phyloP scores from a whole-genome alignment of 2,329 filamentous ascomycete genomes.

The Fonsecaea pedrosoi region DNA sequence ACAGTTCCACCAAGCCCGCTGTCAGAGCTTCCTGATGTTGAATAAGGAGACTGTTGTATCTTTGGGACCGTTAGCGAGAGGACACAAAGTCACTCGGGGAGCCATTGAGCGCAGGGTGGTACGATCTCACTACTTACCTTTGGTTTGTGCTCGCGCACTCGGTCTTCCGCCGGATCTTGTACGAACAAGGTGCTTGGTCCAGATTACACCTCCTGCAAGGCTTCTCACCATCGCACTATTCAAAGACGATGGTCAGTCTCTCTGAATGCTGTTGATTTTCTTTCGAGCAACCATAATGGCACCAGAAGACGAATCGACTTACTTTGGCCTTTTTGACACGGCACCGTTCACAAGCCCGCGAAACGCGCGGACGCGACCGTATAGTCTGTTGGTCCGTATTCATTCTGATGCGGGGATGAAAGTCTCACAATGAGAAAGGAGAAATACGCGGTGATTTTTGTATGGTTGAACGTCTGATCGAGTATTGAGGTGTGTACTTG shows the following conservation, averaged over 20 bases:
- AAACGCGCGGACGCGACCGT: constrained; percentile 21
- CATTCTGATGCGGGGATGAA: constrained; percentile 1
- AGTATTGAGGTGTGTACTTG: background rate
- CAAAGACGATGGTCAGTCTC: background rate
- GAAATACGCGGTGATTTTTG: background rate
- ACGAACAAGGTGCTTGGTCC: constrained; percentile 29
- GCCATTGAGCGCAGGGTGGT: background rate
- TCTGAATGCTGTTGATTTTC: background rate
- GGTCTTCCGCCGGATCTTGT: constrained; percentile 26
- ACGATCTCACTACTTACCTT: constrained; percentile 15
- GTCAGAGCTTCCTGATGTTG: constrained; percentile 29
- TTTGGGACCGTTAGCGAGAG: constrained; percentile 12
- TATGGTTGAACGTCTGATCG: background rate
- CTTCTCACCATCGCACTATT: constrained; percentile 30
- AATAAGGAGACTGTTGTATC: constrained; percentile 29
- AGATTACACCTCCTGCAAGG: constrained; percentile 32
- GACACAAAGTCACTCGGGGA: background rate
- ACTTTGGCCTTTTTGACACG: constrained; percentile 30
- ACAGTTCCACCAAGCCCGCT: constrained; percentile 28
- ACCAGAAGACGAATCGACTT: background rate
- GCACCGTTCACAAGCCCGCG: constrained; percentile 29
- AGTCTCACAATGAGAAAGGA: background rate
- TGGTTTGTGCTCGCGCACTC: constrained; percentile 24
- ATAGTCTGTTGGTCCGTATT: constrained; percentile 16
- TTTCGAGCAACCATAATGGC: background rate